A percentile compares a stretch with the other conserved stretches of the same genome.
phyloP scores from a whole-genome alignment of 805 yeast species.

The Kazachstania taianensis region DNA sequence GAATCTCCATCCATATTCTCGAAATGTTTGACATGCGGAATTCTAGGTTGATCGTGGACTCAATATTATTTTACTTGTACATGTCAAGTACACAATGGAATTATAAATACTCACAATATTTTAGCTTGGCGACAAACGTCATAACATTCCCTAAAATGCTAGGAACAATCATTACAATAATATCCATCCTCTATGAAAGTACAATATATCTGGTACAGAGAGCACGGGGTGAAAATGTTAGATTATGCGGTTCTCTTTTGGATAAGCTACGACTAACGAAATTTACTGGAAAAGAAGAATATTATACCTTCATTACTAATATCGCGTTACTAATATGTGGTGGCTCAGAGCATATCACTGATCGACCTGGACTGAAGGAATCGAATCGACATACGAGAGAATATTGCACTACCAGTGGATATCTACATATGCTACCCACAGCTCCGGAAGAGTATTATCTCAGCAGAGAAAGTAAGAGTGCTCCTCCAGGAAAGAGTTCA shows the following conservation, averaged over 20 bases:
- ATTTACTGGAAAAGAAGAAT: constrained; percentile 26
- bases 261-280: constrained; percentile 6
- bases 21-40: constrained; percentile 43
- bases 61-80: background rate
- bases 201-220: background rate
- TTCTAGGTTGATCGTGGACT: constrained; percentile 28
- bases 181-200: background rate
- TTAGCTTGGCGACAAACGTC: background rate
- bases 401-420: constrained; percentile 2
- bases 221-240: background rate
- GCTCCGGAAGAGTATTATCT: background rate
- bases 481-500: background rate
- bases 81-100: background rate
- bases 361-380: too few species aligned
- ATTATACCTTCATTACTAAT: constrained; percentile 14
- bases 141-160: background rate
- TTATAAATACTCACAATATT: background rate
- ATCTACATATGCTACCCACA: background rate
- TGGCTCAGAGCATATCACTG: constrained; percentile 14
- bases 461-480: background rate
- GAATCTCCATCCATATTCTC: constrained; percentile 51
- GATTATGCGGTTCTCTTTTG: background rate
- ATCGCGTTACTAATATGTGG: constrained; percentile 18
- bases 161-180: background rate
- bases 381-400: background rate